These are phyloP conservation scores for Pyrenula massariospora DNA, from an alignment of 495 filamentous ascomycete genomes.

Conservation along the genomic window DNA sequence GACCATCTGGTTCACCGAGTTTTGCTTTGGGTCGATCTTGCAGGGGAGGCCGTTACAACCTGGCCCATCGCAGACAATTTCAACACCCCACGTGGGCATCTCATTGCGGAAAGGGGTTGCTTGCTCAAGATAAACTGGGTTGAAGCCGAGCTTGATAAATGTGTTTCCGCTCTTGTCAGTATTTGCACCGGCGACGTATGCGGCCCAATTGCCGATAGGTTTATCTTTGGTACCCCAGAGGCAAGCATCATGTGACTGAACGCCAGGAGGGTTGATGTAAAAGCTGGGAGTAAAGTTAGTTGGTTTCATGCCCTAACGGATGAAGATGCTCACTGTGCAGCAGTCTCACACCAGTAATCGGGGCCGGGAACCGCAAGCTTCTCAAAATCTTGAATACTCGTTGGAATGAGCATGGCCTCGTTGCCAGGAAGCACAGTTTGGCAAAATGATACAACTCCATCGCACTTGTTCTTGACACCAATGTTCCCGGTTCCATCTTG, in stretches of 20 bases:
- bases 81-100: slow-evolving; percentile 55
- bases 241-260: slow-evolving; percentile 46
- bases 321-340: slow-evolving; percentile 51
- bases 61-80: slow-evolving; percentile 54
- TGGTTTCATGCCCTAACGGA: background rate
- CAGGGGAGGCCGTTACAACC: slow-evolving; percentile 67
- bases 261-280: slow-evolving; percentile 71
- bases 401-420: slow-evolving; percentile 81
- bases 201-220: slow-evolving; percentile 68
- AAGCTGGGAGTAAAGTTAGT: slow-evolving; percentile 33
- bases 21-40: slow-evolving; percentile 53
- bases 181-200: slow-evolving; percentile 71
- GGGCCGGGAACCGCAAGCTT: slow-evolving; percentile 60
- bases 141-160: slow-evolving; percentile 69
- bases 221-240: slow-evolving; percentile 56
- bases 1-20: slow-evolving; percentile 49
- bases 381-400: slow-evolving; percentile 38
- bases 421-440: slow-evolving; percentile 80
- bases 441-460: slow-evolving; percentile 57
- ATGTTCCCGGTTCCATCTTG: slow-evolving; percentile 57
- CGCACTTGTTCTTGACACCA: slow-evolving; percentile 49
- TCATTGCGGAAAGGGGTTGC: slow-evolving; percentile 43
- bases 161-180: slow-evolving; percentile 51
- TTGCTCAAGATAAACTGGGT: slow-evolving; percentile 59
- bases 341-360: slow-evolving; percentile 60